phyloP scores from a whole-genome alignment of 495 filamentous ascomycete species.

The Stereocaulon alpinum region DNA sequence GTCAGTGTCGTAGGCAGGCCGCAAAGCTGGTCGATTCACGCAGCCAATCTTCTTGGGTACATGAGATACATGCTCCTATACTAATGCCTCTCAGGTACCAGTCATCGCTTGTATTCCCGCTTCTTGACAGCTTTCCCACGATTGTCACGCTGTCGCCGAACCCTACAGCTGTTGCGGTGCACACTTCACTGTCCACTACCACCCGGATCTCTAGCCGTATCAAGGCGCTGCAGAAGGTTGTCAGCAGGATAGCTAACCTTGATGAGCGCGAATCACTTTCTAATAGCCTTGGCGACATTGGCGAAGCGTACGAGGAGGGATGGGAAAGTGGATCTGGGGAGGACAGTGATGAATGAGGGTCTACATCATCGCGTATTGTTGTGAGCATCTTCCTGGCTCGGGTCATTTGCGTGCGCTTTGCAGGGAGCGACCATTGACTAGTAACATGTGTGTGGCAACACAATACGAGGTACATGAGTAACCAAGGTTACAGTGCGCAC shows the following conservation, averaged over 20 bases:
- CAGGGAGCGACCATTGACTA: neutral
- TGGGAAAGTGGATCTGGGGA: conserved; percentile 80
- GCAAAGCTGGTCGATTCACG: conserved; percentile 3
- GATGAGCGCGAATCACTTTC: conserved; percentile 74
- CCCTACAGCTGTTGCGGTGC: conserved; percentile 41
- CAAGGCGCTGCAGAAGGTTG: conserved; percentile 52
- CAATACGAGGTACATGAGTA: conserved; percentile 5
- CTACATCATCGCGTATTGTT: neutral
- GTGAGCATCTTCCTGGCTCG: neutral
- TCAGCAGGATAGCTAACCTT: conserved; percentile 48
- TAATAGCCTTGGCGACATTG: conserved; percentile 75
- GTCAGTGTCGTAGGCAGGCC: neutral
- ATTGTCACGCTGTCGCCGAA: conserved; percentile 45
- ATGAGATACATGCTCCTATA: too few relatives aligned
- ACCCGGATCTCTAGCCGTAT: conserved; percentile 57
- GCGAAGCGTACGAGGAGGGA: conserved; percentile 80
- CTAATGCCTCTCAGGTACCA: conserved; percentile 34
- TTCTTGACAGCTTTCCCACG: conserved; percentile 70
- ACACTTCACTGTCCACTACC: conserved; percentile 61
- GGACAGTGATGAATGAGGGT: conserved; percentile 50
- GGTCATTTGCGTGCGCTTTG: neutral
- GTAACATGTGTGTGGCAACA: neutral
- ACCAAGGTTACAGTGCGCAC: neutral
- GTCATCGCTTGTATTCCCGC: conserved; percentile 56
- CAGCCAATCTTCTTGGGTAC: neutral